Evolutionary conservation across 2,329 filamentous ascomycete genomes (phyloP).

Genomic region (Fusarium duplospermum): DNA sequence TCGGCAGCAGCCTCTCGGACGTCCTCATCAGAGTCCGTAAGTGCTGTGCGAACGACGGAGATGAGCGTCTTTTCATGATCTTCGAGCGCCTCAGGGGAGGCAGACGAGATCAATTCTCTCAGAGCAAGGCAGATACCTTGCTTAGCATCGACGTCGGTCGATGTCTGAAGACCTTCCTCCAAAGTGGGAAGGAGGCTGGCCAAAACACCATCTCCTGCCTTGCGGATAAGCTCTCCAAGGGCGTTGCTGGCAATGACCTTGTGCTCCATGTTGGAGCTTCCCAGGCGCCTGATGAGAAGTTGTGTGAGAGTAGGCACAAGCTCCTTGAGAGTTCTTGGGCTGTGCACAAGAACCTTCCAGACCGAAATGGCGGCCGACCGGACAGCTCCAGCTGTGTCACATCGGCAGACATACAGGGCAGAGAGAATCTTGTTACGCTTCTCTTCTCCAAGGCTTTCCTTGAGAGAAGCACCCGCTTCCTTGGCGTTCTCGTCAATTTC

Average conservation of each 20-base stretch:
- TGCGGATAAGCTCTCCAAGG: conserved; percentile 94
- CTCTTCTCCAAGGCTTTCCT: conserved; percentile 94
- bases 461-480: conserved; percentile 91
- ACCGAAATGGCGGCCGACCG: conserved; percentile 90
- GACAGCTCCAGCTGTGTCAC: conserved; percentile 93
- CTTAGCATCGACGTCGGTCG: conserved; percentile 91
- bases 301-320: conserved; percentile 94
- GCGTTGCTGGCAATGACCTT: conserved; percentile 99
- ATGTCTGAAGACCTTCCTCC: conserved; percentile 88
- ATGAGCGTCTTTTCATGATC: conserved; percentile 96
- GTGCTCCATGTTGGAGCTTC: conserved; percentile 97
- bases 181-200: conserved; percentile 89
- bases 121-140: conserved; percentile 98
- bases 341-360: conserved; percentile 97
- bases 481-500: conserved; percentile 83
- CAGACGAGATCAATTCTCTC: conserved; percentile 90
- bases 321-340: conserved; percentile 92
- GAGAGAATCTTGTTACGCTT: conserved; percentile 97
- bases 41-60: conserved; percentile 89
- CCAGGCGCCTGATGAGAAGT: conserved; percentile 91
- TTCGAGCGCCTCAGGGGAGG: conserved; percentile 87
- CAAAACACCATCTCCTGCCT: conserved; percentile 93
- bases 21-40: conserved; percentile 89
- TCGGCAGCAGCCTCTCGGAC: conserved; percentile 96
- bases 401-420: conserved; percentile 96